Evolutionary conservation across 805 yeast species (phyloP), one percentile per base, ranked within the genome.

Genomic region (Metschnikowia peoriensis): DNA sequence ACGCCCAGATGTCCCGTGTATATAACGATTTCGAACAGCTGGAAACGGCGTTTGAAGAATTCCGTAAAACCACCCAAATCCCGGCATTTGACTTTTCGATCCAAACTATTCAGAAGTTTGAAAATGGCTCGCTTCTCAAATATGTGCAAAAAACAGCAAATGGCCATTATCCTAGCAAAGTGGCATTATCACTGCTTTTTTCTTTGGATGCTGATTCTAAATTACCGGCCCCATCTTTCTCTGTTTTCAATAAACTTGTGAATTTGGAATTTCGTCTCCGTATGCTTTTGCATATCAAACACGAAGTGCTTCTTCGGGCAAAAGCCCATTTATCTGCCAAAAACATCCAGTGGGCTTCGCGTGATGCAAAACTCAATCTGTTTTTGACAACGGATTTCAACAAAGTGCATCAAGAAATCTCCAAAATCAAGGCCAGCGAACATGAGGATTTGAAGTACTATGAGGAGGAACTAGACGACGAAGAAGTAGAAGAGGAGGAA

Each of bases 191-290:
- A 28, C 58, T 63, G 41, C 49, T 73, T 15, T 74, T 67, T 50
- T 66, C 75, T 7, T 50, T 71, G 4, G 68, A 68, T 39, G 52
- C 63, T 4, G 51, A 59, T 17, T 54, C 61, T 6, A 48, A 40
- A 4, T 61, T 66, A 14, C 70, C 73, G 4, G 51, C 61, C 29
- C 71, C 74, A 8, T 68, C 65, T 17, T 66, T 59, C 41, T 61
- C 59, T 4, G 63, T 55, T 15, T 68, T 75, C 56, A 64, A 65
- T 35, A 53, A 58, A 38, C 59, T 75, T 28, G 59, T 73, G 4
- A 67, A 70, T 46, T 59, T 68, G 12, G 79, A 75, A 52, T 69
- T 60, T 49, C 53, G 68, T 37, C 56, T 67, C 42, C 64, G 77
- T 28, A 58, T 71, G 50, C 59, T 66, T 50, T 55, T 63, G 49